Percentiles rank a stretch among this genome's conserved stretches.
Evolutionary conservation across 1,139 yeast genomes (phyloP).

Genomic region (Komagataea norvegica): DNA sequence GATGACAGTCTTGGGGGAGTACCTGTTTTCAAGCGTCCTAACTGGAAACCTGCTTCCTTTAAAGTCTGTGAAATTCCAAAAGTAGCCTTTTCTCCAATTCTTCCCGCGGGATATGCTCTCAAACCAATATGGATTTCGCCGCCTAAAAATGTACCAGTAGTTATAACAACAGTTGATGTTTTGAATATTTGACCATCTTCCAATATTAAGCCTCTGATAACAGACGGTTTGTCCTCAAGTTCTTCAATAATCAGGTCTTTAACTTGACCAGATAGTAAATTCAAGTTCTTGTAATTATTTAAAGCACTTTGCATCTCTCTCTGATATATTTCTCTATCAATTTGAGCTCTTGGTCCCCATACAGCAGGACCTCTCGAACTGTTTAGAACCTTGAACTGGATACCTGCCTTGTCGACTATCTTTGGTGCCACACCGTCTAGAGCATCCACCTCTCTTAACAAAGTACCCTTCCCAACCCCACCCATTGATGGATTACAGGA

Average conservation of each 20-base stretch:
- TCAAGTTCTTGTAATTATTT: conserved; percentile 52
- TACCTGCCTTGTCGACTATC: conserved; percentile 88
- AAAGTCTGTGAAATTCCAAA: conserved; percentile 83
- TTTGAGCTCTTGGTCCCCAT: conserved; percentile 98
- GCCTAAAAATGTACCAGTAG: conserved; percentile 93
- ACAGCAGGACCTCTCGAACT: conserved; percentile 94
- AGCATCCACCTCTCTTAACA: conserved; percentile 91
- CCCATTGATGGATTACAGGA: conserved; percentile 98
- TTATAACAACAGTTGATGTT: conserved; percentile 71
- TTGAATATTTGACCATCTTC: conserved; percentile 59
- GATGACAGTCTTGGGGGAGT: conserved; percentile 89
- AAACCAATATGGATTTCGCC: conserved; percentile 94
- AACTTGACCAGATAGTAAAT: conserved; percentile 69
- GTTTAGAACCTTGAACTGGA: conserved; percentile 84
- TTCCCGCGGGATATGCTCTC: conserved; percentile 76
- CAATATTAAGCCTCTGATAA: conserved; percentile 65
- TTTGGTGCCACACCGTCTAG: conserved; percentile 86
- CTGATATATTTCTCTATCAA: conserved; percentile 77
- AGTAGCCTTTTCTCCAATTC: conserved; percentile 91
- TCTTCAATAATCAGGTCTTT: conserved; percentile 74
- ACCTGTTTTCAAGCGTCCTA: conserved; percentile 94
- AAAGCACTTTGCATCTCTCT: conserved; percentile 74
- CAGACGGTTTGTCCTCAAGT: conserved; percentile 15
- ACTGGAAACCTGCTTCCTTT: conserved; percentile 65
- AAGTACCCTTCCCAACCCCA: conserved; percentile 96